A percentile compares a stretch with the other conserved stretches of the same genome.
These are phyloP conservation scores for Mrakia hoshinonis DNA, from an alignment of 768 basidiomycete species.

Conservation along the genomic window DNA sequence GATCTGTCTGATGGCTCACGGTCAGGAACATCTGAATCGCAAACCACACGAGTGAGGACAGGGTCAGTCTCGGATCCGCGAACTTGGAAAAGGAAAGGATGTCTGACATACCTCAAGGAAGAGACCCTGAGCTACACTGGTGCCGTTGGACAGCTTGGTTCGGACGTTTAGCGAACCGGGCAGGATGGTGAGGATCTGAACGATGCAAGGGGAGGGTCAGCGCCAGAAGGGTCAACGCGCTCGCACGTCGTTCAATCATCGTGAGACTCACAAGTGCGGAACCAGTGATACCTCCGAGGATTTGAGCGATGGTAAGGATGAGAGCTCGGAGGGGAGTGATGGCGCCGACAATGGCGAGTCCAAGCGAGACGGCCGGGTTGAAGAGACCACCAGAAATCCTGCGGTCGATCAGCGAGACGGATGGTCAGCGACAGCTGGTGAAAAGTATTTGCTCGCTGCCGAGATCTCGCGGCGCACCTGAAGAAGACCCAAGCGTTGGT, in stretches of 20 bases:
- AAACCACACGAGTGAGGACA: background rate
- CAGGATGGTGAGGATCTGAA: slow-evolving; percentile 36
- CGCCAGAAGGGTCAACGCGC: background rate
- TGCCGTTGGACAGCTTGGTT: slow-evolving; percentile 34
- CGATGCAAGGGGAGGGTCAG: background rate
- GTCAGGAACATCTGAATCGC: slow-evolving; percentile 42
- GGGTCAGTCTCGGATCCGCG: background rate
- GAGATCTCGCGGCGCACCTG: no score
- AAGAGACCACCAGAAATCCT: slow-evolving; percentile 26
- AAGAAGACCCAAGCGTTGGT: slow-evolving; percentile 8
- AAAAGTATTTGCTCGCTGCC: background rate
- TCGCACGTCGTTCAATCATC: background rate
- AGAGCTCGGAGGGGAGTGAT: slow-evolving; percentile 40
- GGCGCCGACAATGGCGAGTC: slow-evolving; percentile 41
- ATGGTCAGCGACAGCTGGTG: background rate
- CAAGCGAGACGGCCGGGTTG: slow-evolving; percentile 43
- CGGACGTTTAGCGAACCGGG: slow-evolving; percentile 39
- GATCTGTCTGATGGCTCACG: no score
- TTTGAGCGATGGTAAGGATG: slow-evolving; percentile 39
- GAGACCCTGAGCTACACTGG: slow-evolving; percentile 31
- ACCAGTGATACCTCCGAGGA: slow-evolving; percentile 41
- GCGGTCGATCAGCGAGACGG: slow-evolving; percentile 12
- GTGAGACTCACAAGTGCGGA: slow-evolving; percentile 33
- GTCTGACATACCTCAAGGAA: slow-evolving; percentile 13
- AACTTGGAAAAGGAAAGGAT: background rate